These are phyloP conservation scores for Neodidymelliopsis sp. DNA, from an alignment of 2,329 filamentous ascomycete genomes.

Conservation along the genomic window DNA sequence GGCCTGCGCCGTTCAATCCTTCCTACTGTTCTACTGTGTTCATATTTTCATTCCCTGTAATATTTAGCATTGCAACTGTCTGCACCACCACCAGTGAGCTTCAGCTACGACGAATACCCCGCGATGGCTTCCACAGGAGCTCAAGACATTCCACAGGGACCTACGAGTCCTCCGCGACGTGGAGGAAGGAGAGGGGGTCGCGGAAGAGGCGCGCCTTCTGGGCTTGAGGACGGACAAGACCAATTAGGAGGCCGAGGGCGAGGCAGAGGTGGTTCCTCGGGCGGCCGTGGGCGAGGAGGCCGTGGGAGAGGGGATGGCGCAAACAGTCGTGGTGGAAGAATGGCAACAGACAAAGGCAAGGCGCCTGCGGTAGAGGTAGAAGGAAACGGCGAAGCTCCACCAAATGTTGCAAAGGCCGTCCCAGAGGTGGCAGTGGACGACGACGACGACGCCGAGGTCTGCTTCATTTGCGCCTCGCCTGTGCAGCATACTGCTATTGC, in stretches of 20 bases:
- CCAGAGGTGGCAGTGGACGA: slow-evolving; percentile 24
- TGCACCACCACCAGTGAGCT: slow-evolving; percentile 1
- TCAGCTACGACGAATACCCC: slow-evolving; percentile 29
- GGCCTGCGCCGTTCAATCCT: slow-evolving; percentile 16
- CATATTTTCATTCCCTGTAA: slow-evolving; percentile 4
- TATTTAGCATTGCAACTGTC: not conserved
- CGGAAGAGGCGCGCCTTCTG: slow-evolving; percentile 34
- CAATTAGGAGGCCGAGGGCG: slow-evolving; percentile 36
- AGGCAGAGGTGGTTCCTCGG: slow-evolving; percentile 45
- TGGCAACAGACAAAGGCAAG: slow-evolving; percentile 39
- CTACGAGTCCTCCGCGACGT: slow-evolving; percentile 37
- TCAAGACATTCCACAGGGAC: slow-evolving; percentile 33
- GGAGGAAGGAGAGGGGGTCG: slow-evolving; percentile 42
- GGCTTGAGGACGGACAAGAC: slow-evolving; percentile 31
- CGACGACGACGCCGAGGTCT: slow-evolving; percentile 71
- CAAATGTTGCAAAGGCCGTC: slow-evolving; percentile 14
- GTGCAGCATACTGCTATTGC: slow-evolving; percentile 87
- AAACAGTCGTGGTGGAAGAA: slow-evolving; percentile 33
- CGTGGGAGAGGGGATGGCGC: slow-evolving; percentile 45
- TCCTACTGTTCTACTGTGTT: slow-evolving; percentile 1
- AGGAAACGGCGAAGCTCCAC: slow-evolving; percentile 11
- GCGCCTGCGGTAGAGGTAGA: slow-evolving; percentile 23
- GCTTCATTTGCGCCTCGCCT: slow-evolving; percentile 95
- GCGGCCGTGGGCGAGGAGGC: slow-evolving; percentile 42
- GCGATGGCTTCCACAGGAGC: slow-evolving; percentile 43